Base-by-base conservation (phyloP, 176 grass and related monocot genomes). In the Ananas comosus region DNA sequence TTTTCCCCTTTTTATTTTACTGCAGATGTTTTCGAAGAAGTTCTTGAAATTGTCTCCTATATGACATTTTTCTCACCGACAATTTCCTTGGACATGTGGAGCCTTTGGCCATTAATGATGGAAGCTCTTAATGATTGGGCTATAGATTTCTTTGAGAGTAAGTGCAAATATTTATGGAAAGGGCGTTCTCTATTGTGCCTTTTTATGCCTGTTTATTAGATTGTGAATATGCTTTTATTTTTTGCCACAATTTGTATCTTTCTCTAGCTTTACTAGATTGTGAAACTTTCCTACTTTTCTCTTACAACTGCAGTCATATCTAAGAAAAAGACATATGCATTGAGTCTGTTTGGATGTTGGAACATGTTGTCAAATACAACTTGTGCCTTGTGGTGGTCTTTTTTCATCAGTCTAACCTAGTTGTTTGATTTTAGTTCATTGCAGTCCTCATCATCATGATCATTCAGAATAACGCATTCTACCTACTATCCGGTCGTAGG, bases 121-220 rank as follows among this genome's bases (percentile, higher is more conserved):
- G 84, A 91, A 69, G 81, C 91, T 3, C 91, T 96, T 68, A 76
- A 80, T 76, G 91, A 88, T 27, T 96, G 91, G 91, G 91, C 87
- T 65, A 87, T 96, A 69, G 91, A 96, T 85, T 96, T 88, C 77
- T 91, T 96, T 79, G 91, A 96, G 73, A 96, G 91, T 96, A 82
- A 74, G 81, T 78, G 8, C 64, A 69, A 64, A 16, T 69, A 64
- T 68, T 23, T 71, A 52, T 13, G 18, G 27, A 29, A 3, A 9
- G 52, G 47, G 12, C 42, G 47, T 49, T 17, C 59, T 19, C 54
- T 53, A 54, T 65, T 65, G 53, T 56, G 21, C 17, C 7, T 18
- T 61, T 59, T 18, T 2, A 10, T 65, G 48, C 10, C 2, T 2
- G 58, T 68, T 67, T 52, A 33, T 66, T 42, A 64, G 51, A 12